These are phyloP conservation scores for Serendipita sp. DNA, from an alignment of 768 basidiomycete species.

Conservation along the genomic window DNA sequence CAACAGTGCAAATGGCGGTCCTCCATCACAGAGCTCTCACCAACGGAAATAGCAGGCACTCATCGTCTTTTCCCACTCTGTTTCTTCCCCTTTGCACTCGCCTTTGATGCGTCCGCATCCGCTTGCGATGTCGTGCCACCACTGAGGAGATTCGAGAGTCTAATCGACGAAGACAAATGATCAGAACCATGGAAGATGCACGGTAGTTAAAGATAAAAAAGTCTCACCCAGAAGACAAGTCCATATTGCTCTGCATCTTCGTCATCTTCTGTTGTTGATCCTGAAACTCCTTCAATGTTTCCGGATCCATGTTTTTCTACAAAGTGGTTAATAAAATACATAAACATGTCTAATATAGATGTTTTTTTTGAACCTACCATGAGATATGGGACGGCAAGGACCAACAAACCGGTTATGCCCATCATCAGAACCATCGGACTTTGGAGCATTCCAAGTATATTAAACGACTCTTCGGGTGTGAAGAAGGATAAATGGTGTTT, in stretches of 20 bases:
- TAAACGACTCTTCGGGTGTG: constrained; percentile 54
- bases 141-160: too few relatives aligned
- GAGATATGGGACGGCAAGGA: constrained; percentile 58
- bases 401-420: constrained; percentile 46
- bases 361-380: constrained; percentile 33
- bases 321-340: neutral
- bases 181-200: too few relatives aligned
- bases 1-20: too few relatives aligned
- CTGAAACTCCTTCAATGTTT: constrained; percentile 46
- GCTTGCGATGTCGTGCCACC: too few relatives aligned
- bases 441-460: constrained; percentile 55
- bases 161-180: too few relatives aligned
- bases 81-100: too few relatives aligned
- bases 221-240: neutral
- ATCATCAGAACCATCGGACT: constrained; percentile 78
- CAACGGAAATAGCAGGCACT: too few relatives aligned
- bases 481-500: constrained; percentile 48
- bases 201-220: neutral
- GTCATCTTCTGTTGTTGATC: constrained; percentile 41
- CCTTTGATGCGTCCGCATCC: too few relatives aligned
- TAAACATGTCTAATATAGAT: neutral
- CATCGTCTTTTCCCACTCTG: too few relatives aligned
- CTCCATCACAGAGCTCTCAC: too few relatives aligned
- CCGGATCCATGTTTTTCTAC: constrained; percentile 65
- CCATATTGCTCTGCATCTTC: constrained; percentile 27